Evolutionary conservation across 176 grass and related monocot genomes (phyloP).

Genomic region (Rhynchospora tenuis): DNA sequence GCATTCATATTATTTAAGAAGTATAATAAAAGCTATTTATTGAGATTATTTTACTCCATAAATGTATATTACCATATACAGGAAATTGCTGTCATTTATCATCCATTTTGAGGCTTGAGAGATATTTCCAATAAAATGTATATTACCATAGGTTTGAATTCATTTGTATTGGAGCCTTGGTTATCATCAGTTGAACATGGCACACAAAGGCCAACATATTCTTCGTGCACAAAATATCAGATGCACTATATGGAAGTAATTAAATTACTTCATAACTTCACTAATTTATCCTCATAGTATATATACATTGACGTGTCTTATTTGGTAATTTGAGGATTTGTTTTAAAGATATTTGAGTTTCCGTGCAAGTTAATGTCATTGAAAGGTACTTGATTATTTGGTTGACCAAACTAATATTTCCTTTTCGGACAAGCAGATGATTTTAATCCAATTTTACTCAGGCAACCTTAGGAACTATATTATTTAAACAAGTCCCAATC

Average conservation of each 20-base stretch:
- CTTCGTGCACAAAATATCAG: neutral
- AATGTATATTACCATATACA: neutral
- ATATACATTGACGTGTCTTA: neutral
- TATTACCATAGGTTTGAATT: too few species aligned
- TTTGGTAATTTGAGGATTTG: neutral
- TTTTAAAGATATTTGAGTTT: neutral
- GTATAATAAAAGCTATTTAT: neutral
- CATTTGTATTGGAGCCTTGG: neutral
- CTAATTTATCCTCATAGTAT: neutral
- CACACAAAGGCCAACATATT: neutral
- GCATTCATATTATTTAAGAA: neutral
- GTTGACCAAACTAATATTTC: constrained; percentile 15
- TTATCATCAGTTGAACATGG: neutral
- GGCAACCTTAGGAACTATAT: neutral
- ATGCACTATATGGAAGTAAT: neutral
- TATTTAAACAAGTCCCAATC: neutral
- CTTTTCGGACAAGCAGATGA: neutral
- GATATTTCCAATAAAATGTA: neutral
- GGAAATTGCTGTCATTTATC: neutral
- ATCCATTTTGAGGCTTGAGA: neutral
- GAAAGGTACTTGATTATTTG: neutral
- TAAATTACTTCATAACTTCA: neutral
- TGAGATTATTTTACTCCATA: neutral
- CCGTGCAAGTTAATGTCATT: constrained; percentile 3
- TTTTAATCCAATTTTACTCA: neutral